A percentile compares a stretch with the other conserved stretches of the same genome.
Conservation (phyloP, 768 basidiomycete genomes). For the Lactarius sanguifluus region DNA sequence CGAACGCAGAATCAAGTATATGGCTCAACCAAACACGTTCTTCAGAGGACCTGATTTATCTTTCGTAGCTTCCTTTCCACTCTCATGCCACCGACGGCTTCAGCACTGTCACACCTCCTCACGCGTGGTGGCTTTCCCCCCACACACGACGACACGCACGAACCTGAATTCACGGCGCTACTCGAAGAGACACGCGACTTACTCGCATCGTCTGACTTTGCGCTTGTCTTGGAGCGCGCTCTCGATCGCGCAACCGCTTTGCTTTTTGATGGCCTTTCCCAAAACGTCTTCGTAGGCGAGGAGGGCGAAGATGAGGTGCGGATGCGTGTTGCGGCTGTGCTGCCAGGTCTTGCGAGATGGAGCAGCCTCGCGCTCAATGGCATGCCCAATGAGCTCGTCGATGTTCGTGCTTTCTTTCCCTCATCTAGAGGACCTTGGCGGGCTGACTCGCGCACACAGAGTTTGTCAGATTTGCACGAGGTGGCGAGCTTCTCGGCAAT, state of each 20-base stretch:
- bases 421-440: neutral
- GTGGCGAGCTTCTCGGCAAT: conserved; percentile 70
- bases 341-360: conserved; percentile 82
- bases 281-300: conserved; percentile 55
- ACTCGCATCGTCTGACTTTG: conserved; percentile 67
- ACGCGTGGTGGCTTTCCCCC: conserved; percentile 57
- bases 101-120: conserved; percentile 67
- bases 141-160: conserved; percentile 39
- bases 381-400: conserved; percentile 77
- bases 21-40: conserved; percentile 7
- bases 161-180: conserved; percentile 58
- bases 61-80: conserved; percentile 65
- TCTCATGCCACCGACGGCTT: conserved; percentile 71
- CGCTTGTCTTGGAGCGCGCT: conserved; percentile 65
- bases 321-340: conserved; percentile 71
- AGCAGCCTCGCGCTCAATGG: conserved; percentile 64
- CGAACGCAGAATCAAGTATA: conserved; percentile 57
- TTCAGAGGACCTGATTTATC: conserved; percentile 11
- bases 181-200: conserved; percentile 67
- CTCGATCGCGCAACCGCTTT: conserved; percentile 68
- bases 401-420: conserved; percentile 52
- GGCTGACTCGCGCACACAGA: conserved; percentile 41
- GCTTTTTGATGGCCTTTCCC: conserved; percentile 62
- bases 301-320: conserved; percentile 41
- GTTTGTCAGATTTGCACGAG: conserved; percentile 60